A percentile compares a stretch with the other conserved stretches of the same genome.
Evolutionary conservation across 2,329 filamentous ascomycete species (phyloP).

Genomic region (Penicillium sp.): DNA sequence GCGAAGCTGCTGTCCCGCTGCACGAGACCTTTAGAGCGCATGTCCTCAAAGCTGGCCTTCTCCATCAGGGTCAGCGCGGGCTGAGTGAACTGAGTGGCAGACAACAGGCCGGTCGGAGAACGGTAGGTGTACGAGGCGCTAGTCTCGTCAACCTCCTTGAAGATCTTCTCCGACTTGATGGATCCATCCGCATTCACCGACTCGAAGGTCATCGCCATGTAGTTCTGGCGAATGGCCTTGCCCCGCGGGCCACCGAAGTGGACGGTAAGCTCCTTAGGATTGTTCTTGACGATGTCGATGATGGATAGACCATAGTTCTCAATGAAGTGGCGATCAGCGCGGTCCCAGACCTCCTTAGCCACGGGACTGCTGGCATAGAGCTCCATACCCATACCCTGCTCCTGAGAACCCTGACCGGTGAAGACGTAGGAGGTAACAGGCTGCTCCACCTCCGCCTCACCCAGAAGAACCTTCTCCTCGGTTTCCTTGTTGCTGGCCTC

Average conservation of each 20-base stretch:
- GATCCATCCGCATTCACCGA: constrained; percentile 87
- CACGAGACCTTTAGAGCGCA: constrained; percentile 94
- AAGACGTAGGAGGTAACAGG: constrained; percentile 96
- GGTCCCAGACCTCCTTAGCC: constrained; percentile 95
- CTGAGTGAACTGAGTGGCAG: constrained; percentile 97
- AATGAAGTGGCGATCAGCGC: constrained; percentile 94
- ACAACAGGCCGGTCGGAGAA: constrained; percentile 88
- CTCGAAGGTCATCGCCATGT: constrained; percentile 99
- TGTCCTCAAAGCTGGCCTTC: constrained; percentile 98
- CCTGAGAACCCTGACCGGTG: constrained; percentile 95
- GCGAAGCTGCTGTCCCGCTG: constrained; percentile 96
- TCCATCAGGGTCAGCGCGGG: constrained; percentile 97
- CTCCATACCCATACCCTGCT: constrained; percentile 99
- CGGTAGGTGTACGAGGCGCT: constrained; percentile 96
- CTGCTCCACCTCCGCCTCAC: constrained; percentile 96
- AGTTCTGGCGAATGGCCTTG: constrained; percentile 96
- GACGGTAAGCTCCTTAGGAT: constrained; percentile 96
- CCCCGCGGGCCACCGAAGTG: constrained; percentile 95
- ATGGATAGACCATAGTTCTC: constrained; percentile 99
- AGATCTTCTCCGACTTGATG: constrained; percentile 98
- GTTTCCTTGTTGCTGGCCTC: constrained; percentile 93
- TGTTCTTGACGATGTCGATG: constrained; percentile 98
- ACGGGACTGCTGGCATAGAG: constrained; percentile 89
- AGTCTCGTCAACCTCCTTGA: constrained; percentile 92
- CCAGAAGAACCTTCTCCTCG: constrained; percentile 91